These are phyloP conservation scores for Fistulifera solaris DNA, from an alignment of 108 stramenopile species.

Conservation along the genomic window DNA sequence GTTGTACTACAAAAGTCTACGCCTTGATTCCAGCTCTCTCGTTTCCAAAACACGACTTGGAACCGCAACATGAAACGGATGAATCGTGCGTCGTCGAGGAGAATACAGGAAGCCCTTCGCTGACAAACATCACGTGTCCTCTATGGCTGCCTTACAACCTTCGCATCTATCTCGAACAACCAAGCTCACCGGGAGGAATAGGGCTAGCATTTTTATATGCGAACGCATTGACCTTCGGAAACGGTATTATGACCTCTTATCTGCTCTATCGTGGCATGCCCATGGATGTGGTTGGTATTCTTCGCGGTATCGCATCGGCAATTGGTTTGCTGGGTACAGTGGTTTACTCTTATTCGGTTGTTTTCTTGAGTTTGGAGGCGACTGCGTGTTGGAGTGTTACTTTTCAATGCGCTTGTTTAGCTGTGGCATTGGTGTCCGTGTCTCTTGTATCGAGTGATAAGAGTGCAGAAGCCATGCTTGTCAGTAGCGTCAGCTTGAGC, in stretches of 20 bases:
- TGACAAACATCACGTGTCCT: neutral
- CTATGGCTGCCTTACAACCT: neutral
- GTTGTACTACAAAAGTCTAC: constrained; percentile 29
- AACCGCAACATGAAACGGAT: neutral
- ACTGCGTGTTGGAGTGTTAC: constrained; percentile 50
- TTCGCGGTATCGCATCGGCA: constrained; percentile 44
- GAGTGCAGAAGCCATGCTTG: constrained; percentile 30
- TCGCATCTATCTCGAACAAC: constrained; percentile 9
- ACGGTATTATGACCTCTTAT: constrained; percentile 53
- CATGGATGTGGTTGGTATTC: constrained; percentile 33
- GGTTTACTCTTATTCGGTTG: constrained; percentile 31
- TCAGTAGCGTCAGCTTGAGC: constrained; percentile 46
- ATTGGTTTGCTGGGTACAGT: constrained; percentile 53
- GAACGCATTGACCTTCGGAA: constrained; percentile 34
- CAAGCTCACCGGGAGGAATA: constrained; percentile 8
- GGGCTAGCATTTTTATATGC: constrained; percentile 13
- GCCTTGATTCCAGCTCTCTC: constrained; percentile 16
- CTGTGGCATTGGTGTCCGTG: neutral
- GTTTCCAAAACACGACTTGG: neutral
- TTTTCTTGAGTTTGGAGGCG: constrained; percentile 13
- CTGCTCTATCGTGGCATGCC: constrained; percentile 44
- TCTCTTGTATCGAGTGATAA: constrained; percentile 9
- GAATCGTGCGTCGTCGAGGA: neutral
- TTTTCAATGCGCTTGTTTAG: constrained; percentile 38
- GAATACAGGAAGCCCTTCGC: neutral